These are phyloP conservation scores for Austroboletus novae-zelandiae DNA, from an alignment of 1,284 basidiomycete species.

Conservation along the genomic window DNA sequence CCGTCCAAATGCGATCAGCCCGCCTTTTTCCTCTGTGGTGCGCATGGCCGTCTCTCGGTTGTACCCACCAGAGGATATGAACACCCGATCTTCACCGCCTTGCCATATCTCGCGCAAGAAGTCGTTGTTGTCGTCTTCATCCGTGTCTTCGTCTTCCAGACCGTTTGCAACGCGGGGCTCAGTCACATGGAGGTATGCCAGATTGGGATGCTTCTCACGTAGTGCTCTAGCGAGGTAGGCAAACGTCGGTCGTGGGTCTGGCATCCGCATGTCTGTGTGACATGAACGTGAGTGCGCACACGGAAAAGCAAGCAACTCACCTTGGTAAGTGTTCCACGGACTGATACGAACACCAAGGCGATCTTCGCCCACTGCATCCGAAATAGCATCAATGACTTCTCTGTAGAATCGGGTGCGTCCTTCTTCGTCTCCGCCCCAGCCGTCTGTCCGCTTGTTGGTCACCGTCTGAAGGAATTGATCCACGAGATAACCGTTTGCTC, in stretches of 20 bases:
- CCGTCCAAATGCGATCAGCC: constrained; percentile 47
- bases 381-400: constrained; percentile 45
- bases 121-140: constrained; percentile 4
- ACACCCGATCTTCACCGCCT: too few relatives aligned
- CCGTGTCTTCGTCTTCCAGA: neutral
- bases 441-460: constrained; percentile 39
- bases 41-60: neutral
- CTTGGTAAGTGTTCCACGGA: constrained; percentile 46
- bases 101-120: constrained; percentile 10
- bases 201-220: constrained; percentile 30
- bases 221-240: constrained; percentile 38
- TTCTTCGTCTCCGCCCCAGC: constrained; percentile 54
- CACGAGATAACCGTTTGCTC: constrained; percentile 20
- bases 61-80: too few relatives aligned
- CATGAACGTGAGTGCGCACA: constrained; percentile 13
- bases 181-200: constrained; percentile 59
- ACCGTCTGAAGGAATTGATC: constrained; percentile 33
- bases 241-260: constrained; percentile 43
- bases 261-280: constrained; percentile 31
- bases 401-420: constrained; percentile 48
- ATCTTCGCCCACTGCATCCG: constrained; percentile 37
- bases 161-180: constrained; percentile 40
- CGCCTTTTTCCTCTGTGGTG: constrained; percentile 22
- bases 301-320: constrained; percentile 17
- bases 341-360: constrained; percentile 51